Evolutionary conservation across 768 basidiomycete species (phyloP).

Genomic region (Tricholoma saponaceum): DNA sequence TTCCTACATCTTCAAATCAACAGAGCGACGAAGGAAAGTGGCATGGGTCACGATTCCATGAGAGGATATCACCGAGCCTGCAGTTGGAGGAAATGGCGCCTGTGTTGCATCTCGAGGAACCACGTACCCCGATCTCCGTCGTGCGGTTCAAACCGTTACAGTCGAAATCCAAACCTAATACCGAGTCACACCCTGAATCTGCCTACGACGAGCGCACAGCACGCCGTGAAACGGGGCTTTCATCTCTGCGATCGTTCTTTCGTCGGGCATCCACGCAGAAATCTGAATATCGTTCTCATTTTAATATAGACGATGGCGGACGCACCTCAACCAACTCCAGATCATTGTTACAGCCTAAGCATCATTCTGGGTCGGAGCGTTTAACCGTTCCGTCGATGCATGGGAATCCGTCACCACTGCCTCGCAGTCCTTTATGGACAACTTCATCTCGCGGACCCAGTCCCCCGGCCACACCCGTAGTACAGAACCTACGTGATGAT

Average conservation of each 20-base stretch:
- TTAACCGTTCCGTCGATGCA: background rate
- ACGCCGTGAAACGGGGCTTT: background rate
- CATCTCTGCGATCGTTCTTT: constrained; percentile 12
- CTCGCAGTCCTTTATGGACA: background rate
- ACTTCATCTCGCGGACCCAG: background rate
- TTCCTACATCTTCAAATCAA: constrained; percentile 10
- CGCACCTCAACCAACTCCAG: constrained; percentile 7
- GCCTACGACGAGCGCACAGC: background rate
- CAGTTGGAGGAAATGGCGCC: constrained; percentile 2
- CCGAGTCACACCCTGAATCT: background rate
- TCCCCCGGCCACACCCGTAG: background rate
- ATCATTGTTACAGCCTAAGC: constrained; percentile 9
- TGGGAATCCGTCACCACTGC: background rate
- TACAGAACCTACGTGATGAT: constrained; percentile 5
- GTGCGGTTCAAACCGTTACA: constrained; percentile 5
- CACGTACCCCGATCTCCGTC: constrained; percentile 6
- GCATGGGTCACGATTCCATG: constrained; percentile 12
- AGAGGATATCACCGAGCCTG: constrained; percentile 10
- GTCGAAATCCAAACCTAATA: background rate
- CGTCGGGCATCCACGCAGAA: constrained; percentile 4
- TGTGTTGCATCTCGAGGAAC: background rate
- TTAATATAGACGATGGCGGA: background rate
- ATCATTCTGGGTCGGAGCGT: background rate
- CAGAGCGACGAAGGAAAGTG: background rate
- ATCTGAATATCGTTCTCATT: background rate